A percentile compares a stretch with the other conserved stretches of the same genome.
Evolutionary conservation across 2,329 filamentous ascomycete genomes (phyloP).

Genomic region (Aspergillus fructus): DNA sequence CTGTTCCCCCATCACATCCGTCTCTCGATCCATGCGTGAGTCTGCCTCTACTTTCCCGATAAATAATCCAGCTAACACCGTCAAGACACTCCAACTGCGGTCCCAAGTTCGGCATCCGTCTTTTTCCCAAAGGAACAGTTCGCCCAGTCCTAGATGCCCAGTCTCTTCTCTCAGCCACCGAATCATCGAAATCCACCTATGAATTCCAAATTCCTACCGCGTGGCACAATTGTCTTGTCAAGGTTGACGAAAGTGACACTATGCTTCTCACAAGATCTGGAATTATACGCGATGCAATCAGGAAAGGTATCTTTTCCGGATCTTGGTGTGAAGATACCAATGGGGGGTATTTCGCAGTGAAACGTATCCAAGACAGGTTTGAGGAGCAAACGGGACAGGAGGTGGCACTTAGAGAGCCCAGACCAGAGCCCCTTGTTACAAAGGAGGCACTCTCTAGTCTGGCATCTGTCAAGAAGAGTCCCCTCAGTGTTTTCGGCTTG

Average conservation of each 20-base stretch:
- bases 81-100: background rate
- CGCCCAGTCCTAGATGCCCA: background rate
- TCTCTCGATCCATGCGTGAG: slow-evolving; percentile 48
- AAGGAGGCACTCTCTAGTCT: too few species aligned
- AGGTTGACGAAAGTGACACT: background rate
- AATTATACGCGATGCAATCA: background rate
- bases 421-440: too few species aligned
- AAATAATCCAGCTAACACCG: fast-evolving
- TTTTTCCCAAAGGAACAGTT: background rate
- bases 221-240: background rate
- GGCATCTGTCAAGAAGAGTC: too few species aligned
- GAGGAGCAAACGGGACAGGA: background rate
- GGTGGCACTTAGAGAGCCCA: too few species aligned
- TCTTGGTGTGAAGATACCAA: background rate
- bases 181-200: background rate
- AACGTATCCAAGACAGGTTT: too few species aligned
- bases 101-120: background rate
- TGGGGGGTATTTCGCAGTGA: background rate
- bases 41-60: slow-evolving; percentile 18
- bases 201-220: background rate
- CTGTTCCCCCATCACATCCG: slow-evolving; percentile 48
- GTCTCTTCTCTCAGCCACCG: background rate
- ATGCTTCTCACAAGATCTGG: background rate
- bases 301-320: background rate
- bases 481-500: too few species aligned